phyloP scores from a whole-genome alignment of 2,329 filamentous ascomycete species.

The Plectosphaerella cucumerina region DNA sequence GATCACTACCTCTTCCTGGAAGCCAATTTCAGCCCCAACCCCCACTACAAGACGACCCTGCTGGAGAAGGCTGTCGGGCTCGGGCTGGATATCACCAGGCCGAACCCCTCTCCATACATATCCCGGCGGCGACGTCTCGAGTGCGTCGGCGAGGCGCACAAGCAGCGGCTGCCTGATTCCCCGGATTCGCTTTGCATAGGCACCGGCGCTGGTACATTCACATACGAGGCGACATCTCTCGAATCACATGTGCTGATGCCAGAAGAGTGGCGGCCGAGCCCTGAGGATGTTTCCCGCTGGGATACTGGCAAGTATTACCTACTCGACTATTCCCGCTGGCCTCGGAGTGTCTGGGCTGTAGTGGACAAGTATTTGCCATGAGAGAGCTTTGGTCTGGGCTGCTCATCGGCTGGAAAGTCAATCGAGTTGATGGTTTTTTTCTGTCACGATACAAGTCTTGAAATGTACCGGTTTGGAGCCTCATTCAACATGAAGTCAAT shows the following conservation, averaged over 20 bases:
- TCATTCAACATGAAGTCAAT: no score
- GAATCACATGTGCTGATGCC: background rate
- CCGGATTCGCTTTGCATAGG: background rate
- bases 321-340: background rate
- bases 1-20: background rate
- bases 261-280: background rate
- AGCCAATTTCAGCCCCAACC: background rate
- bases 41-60: background rate
- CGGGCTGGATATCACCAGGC: background rate
- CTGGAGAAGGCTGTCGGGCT: background rate
- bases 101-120: background rate
- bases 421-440: no score
- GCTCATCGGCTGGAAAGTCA: no score
- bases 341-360: background rate
- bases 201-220: background rate
- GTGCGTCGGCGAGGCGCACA: background rate
- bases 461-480: no score
- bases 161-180: background rate
- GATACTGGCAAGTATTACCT: background rate
- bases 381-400: no score
- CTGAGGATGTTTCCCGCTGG: background rate
- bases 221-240: background rate
- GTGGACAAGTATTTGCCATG: background rate
- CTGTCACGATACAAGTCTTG: no score
- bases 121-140: background rate